These are phyloP conservation scores for Entophlyctis luteolus DNA, from an alignment of 192 early-diverging fungal genomes.

Conservation along the genomic window DNA sequence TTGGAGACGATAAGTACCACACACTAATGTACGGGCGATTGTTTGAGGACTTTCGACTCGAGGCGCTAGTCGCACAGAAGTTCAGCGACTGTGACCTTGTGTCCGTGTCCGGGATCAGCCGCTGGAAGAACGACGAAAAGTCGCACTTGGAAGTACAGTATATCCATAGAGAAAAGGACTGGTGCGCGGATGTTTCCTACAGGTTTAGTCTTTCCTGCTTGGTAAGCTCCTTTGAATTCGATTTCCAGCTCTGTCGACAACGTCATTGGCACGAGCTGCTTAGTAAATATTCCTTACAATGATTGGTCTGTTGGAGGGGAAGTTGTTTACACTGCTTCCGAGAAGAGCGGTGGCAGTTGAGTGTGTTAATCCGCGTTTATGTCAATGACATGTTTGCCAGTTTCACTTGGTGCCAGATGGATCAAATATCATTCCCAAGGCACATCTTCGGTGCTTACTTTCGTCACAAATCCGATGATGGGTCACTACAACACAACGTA, in stretches of 20 bases:
- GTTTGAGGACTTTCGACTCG: constrained; percentile 64
- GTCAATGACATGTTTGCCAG: constrained; percentile 12
- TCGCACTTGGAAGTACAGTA: constrained; percentile 69
- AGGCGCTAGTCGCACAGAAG: constrained; percentile 58
- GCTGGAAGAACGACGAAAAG: constrained; percentile 48
- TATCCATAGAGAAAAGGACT: constrained; percentile 16
- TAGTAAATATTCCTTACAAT: constrained; percentile 63
- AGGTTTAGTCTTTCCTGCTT: background rate
- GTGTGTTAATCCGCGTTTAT: constrained; percentile 10
- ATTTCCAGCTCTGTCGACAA: constrained; percentile 73
- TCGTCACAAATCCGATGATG: constrained; percentile 20
- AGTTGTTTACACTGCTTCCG: constrained; percentile 56
- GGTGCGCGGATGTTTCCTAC: constrained; percentile 19
- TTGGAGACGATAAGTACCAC: too few species aligned
- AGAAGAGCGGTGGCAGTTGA: constrained; percentile 84
- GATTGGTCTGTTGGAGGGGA: constrained; percentile 50
- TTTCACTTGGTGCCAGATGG: constrained; percentile 32
- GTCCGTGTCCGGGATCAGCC: constrained; percentile 61
- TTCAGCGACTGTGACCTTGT: constrained; percentile 53
- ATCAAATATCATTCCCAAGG: constrained; percentile 3
- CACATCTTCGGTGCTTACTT: constrained; percentile 15
- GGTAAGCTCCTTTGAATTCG: constrained; percentile 59
- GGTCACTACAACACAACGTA: constrained; percentile 84
- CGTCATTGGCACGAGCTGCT: constrained; percentile 74
- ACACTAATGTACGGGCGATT: constrained; percentile 71